Percentiles rank a stretch among this genome's conserved stretches.
Conservation (phyloP, 192 early-diverging fungal species). For the Linnemannia exigua region DNA sequence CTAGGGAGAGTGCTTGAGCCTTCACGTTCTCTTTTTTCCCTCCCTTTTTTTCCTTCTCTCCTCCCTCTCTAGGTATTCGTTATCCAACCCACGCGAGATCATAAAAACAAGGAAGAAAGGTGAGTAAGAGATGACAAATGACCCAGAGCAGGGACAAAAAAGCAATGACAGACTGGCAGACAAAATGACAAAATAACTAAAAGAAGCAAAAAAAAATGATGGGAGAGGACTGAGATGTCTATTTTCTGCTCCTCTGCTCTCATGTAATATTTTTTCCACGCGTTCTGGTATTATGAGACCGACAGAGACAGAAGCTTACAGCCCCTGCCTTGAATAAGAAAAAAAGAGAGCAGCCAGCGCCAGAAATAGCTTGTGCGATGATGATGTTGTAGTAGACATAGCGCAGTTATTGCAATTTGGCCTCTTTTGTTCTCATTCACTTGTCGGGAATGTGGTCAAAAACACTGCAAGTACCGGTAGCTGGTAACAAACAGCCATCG, state of each 20-base stretch:
- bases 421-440: background rate
- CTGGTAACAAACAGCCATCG: background rate
- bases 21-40: background rate
- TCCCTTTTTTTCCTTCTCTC: background rate
- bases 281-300: background rate
- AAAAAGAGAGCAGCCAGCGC: background rate
- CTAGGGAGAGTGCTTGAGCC: too few relatives aligned
- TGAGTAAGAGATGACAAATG: background rate
- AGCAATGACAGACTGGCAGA: background rate
- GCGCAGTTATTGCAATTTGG: constrained; percentile 3
- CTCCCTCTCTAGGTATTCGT: background rate
- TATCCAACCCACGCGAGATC: background rate
- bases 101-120: background rate
- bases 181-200: background rate
- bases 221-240: background rate
- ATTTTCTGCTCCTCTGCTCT: background rate
- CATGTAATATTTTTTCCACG: constrained; percentile 1
- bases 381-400: constrained; percentile 1
- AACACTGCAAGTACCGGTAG: background rate
- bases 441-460: background rate
- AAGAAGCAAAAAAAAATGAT: background rate
- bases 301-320: background rate
- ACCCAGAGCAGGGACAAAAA: background rate
- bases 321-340: background rate
- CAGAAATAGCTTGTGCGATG: background rate